These are phyloP conservation scores for Penicillium sumatraense DNA, from an alignment of 2,329 filamentous ascomycete species.

Conservation along the genomic window DNA sequence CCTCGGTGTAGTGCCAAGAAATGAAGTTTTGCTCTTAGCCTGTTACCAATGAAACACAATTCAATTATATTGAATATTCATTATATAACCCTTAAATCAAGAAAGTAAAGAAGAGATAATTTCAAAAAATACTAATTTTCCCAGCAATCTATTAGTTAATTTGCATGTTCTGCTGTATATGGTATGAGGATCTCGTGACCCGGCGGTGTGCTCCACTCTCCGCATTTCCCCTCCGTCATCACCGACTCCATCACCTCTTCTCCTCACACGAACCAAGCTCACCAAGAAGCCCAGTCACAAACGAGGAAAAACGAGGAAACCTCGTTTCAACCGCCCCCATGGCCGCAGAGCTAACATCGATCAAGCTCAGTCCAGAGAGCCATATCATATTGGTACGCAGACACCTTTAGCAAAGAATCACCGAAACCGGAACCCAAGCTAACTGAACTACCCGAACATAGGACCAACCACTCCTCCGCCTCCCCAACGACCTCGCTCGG, in stretches of 20 bases:
- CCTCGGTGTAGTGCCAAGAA: no score
- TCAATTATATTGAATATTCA: no score
- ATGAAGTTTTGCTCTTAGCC: no score
- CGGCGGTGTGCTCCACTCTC: slow-evolving; percentile 8
- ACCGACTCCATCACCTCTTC: background rate
- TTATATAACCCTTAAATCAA: no score
- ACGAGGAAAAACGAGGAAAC: background rate
- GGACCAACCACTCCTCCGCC: slow-evolving; percentile 93
- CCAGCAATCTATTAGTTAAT: no score
- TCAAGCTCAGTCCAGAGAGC: slow-evolving; percentile 55
- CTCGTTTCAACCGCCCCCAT: slow-evolving; percentile 26
- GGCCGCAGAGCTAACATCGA: slow-evolving; percentile 51
- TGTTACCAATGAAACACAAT: no score
- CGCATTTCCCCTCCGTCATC: slow-evolving; percentile 14
- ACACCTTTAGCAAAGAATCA: slow-evolving; percentile 8
- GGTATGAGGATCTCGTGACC: slow-evolving; percentile 17
- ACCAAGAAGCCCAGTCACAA: background rate
- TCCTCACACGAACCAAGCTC: background rate
- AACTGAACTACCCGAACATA: slow-evolving; percentile 40
- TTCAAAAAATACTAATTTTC: no score
- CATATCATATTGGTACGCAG: slow-evolving; percentile 52
- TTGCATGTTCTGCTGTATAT: no score
- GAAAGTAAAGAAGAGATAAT: no score
- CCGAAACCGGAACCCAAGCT: slow-evolving; percentile 15
- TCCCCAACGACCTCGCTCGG: slow-evolving; percentile 88